Conservation (phyloP, 2,329 filamentous ascomycete genomes). For the Cladosporium sp. region DNA sequence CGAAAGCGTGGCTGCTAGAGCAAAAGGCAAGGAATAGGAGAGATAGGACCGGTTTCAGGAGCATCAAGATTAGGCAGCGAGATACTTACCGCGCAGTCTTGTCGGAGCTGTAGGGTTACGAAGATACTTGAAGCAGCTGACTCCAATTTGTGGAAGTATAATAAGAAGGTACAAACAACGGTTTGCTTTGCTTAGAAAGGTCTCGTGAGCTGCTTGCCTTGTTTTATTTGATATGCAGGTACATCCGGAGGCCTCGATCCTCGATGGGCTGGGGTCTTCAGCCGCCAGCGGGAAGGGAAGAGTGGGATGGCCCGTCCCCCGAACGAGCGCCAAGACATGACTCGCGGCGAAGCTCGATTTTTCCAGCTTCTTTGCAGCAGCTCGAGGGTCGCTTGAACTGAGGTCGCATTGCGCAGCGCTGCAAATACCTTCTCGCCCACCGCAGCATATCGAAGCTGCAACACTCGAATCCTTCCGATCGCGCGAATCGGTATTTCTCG, state of each 20-base stretch:
- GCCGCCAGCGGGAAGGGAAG: neutral
- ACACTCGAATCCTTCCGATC: slow-evolving; percentile 2
- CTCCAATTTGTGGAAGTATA: too few species aligned
- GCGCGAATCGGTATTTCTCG: slow-evolving; percentile 3
- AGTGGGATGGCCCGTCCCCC: neutral
- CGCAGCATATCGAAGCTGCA: slow-evolving; percentile 10
- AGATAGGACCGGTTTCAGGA: neutral
- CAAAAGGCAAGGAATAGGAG: neutral
- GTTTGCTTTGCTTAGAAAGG: too few species aligned
- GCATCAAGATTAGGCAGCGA: slow-evolving; percentile 3
- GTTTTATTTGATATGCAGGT: too few species aligned
- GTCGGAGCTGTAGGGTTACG: neutral
- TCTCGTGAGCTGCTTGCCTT: too few species aligned
- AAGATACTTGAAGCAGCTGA: neutral
- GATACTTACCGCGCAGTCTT: slow-evolving; percentile 1
- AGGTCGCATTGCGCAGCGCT: slow-evolving; percentile 7
- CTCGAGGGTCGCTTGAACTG: neutral
- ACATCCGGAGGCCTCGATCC: too few species aligned
- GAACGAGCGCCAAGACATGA: neutral
- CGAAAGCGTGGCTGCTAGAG: neutral
- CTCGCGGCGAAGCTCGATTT: neutral
- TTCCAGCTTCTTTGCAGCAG: neutral
- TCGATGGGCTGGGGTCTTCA: too few species aligned
- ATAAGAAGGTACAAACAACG: too few species aligned
- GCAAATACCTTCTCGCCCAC: neutral